A percentile compares a stretch with the other conserved stretches of the same genome.
Evolutionary conservation across 1,284 basidiomycete species (phyloP).

Genomic region (Neotropicomus parvogracilis): DNA sequence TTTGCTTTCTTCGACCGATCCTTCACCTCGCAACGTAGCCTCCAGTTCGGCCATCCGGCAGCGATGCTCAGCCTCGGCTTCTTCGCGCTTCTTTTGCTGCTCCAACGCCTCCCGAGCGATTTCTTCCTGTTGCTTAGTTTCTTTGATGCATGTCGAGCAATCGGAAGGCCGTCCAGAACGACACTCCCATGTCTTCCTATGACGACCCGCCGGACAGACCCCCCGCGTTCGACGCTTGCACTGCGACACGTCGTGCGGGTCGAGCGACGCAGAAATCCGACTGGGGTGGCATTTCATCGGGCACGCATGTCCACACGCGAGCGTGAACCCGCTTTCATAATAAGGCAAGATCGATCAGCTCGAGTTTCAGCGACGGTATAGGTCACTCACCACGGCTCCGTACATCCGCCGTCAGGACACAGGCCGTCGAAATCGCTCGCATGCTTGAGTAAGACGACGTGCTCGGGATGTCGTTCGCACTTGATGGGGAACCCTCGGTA

Average conservation of each 20-base stretch:
- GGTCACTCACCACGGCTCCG: constrained; percentile 46
- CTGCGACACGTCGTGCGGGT: constrained; percentile 35
- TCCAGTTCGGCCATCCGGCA: not conserved
- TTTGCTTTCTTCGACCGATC: not conserved
- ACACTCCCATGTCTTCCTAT: constrained; percentile 17
- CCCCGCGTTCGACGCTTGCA: constrained; percentile 19
- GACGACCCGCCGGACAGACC: constrained; percentile 6
- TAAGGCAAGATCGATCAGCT: not conserved
- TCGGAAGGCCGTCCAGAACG: not conserved
- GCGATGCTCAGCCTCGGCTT: constrained; percentile 7
- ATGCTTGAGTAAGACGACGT: constrained; percentile 34
- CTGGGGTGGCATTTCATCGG: constrained; percentile 49
- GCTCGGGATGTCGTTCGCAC: constrained; percentile 51
- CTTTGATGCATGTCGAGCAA: constrained; percentile 9
- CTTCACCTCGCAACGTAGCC: not conserved
- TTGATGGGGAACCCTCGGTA: constrained; percentile 55
- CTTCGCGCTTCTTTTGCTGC: not conserved
- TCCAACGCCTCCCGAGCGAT: not conserved
- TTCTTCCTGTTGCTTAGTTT: constrained; percentile 1
- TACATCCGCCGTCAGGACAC: constrained; percentile 63
- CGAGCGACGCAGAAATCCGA: not conserved
- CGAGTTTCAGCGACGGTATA: not conserved
- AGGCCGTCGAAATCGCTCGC: constrained; percentile 48
- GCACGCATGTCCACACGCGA: constrained; percentile 47
- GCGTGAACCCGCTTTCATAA: constrained; percentile 4